A percentile compares a stretch with the other conserved stretches of the same genome.
Conservation (phyloP, 129 eudicot genomes). For the Helichrysum umbraculigerum region DNA sequence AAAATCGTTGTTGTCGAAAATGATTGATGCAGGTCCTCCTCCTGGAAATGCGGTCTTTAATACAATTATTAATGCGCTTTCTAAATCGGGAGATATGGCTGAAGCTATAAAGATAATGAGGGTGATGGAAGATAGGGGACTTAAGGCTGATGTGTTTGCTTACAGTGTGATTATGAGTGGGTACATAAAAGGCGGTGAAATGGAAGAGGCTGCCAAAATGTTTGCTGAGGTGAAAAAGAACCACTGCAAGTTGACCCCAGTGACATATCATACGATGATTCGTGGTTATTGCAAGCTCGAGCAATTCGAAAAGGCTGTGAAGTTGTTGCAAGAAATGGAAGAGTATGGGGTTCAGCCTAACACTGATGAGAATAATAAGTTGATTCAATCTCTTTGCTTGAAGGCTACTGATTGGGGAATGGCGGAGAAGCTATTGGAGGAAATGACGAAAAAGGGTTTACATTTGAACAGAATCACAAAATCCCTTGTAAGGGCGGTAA, state of each 20-base stretch:
- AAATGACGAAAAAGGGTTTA: constrained; percentile 69
- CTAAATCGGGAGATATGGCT: constrained; percentile 58
- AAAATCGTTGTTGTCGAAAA: too few relatives aligned
- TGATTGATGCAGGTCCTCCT: too few relatives aligned
- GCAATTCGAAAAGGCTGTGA: constrained; percentile 64
- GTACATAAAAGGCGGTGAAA: constrained; percentile 59
- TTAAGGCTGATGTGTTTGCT: constrained; percentile 80
- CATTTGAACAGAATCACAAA: constrained; percentile 64
- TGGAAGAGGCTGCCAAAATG: constrained; percentile 69
- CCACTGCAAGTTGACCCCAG: constrained; percentile 64
- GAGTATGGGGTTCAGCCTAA: constrained; percentile 65
- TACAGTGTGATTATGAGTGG: constrained; percentile 85
- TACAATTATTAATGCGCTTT: constrained; percentile 51
- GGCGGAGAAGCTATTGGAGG: constrained; percentile 63
- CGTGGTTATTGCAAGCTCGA: constrained; percentile 86
- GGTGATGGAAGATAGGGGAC: constrained; percentile 74
- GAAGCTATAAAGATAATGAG: constrained; percentile 55
- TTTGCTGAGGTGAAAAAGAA: constrained; percentile 62
- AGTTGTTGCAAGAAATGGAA: constrained; percentile 50
- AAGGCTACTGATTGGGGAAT: constrained; percentile 80
- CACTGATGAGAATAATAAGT: constrained; percentile 68
- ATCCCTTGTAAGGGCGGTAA: constrained; percentile 73
- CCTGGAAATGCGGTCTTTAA: too few relatives aligned
- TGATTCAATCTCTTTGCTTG: constrained; percentile 81
- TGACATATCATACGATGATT: constrained; percentile 64